These are phyloP conservation scores for Lithospermum erythrorhizon DNA, from an alignment of 257 asterid species.

Conservation along the genomic window DNA sequence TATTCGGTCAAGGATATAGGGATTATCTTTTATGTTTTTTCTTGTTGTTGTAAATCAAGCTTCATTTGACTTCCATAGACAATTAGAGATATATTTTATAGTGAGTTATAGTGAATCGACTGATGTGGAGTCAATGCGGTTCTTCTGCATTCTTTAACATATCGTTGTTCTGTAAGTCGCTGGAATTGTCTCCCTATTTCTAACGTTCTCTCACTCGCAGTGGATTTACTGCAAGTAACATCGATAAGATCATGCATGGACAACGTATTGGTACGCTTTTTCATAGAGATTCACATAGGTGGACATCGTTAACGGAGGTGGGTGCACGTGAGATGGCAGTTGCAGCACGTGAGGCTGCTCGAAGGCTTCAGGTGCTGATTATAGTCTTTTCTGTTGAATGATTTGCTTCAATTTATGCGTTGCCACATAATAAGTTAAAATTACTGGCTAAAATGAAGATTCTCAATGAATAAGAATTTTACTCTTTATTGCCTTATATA, in stretches of 20 bases:
- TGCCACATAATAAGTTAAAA: too few relatives aligned
- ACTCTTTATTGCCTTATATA: conserved; percentile 14
- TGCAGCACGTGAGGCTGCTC: conserved; percentile 68
- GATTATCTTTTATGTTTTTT: background rate
- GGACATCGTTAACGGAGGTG: conserved; percentile 40
- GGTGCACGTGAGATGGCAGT: conserved; percentile 64
- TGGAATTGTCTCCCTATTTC: too few relatives aligned
- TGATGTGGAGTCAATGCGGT: background rate
- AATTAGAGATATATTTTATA: background rate
- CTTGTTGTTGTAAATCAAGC: too few relatives aligned
- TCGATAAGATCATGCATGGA: conserved; percentile 42
- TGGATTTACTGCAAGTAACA: conserved; percentile 52
- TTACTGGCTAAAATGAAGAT: background rate
- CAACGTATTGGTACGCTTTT: conserved; percentile 59
- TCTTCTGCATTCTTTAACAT: too few relatives aligned
- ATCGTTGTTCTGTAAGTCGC: background rate
- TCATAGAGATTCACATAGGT: conserved; percentile 57
- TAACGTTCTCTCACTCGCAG: conserved; percentile 29
- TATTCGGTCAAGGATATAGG: background rate
- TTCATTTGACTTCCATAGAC: background rate
- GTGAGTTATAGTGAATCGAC: background rate
- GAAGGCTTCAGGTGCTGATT: conserved; percentile 48
- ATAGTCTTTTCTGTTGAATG: background rate
- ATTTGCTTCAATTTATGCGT: background rate
- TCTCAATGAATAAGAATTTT: background rate